A percentile compares a stretch with the other conserved stretches of the same genome.
Evolutionary conservation across 2,329 filamentous ascomycete genomes (phyloP).

Genomic region (Venturia effusa): DNA sequence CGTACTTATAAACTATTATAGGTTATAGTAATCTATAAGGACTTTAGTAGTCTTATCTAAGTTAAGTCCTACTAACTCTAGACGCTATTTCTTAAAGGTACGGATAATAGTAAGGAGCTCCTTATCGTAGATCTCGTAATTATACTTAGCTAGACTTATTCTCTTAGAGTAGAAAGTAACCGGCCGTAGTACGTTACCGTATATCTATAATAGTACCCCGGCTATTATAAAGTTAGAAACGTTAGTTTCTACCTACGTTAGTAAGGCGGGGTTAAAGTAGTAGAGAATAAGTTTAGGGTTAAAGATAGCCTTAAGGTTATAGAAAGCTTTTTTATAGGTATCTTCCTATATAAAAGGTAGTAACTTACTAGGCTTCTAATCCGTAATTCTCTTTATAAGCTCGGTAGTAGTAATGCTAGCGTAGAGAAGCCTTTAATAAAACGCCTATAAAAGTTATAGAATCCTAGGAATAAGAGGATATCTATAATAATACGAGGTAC

Average conservation of each 20-base stretch:
- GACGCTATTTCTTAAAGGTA: too few relatives aligned
- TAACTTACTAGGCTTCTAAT: neutral
- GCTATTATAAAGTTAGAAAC: constrained; percentile 18
- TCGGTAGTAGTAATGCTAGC: constrained; percentile 14
- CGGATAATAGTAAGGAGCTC: too few relatives aligned
- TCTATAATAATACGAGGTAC: constrained; percentile 12
- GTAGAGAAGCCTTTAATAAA: constrained; percentile 18
- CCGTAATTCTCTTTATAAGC: constrained; percentile 11
- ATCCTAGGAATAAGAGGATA: constrained; percentile 18
- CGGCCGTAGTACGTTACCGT: too few relatives aligned
- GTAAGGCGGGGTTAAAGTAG: constrained; percentile 14
- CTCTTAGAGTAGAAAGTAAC: too few relatives aligned
- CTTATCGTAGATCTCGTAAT: too few relatives aligned
- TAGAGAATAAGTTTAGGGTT: constrained; percentile 13
- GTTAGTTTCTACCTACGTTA: constrained; percentile 16
- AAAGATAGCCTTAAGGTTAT: constrained; percentile 14
- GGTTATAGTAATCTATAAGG: too few relatives aligned
- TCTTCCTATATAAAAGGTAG: neutral
- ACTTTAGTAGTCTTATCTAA: too few relatives aligned
- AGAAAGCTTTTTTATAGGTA: neutral
- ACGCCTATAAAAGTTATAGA: too few relatives aligned
- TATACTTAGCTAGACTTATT: constrained; percentile 15
- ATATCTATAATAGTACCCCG: too few relatives aligned
- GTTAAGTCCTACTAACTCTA: too few relatives aligned
- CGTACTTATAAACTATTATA: too few relatives aligned